A percentile compares a stretch with the other conserved stretches of the same genome.
phyloP scores from a whole-genome alignment of 2,329 filamentous ascomycete genomes.

The Chaetomiaceae sp. region DNA sequence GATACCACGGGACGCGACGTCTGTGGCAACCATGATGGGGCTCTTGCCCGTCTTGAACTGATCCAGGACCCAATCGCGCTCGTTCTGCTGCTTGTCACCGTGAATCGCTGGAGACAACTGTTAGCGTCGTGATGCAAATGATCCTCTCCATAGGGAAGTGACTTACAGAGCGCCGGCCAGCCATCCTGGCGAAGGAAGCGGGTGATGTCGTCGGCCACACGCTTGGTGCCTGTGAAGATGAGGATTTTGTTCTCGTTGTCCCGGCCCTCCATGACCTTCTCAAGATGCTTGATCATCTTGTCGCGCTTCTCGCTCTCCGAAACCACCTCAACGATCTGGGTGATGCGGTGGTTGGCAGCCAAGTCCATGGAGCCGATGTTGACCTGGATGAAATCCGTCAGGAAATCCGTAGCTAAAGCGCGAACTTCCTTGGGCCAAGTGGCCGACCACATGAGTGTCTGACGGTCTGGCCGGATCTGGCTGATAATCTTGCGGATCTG shows the following conservation, averaged over 20 bases:
- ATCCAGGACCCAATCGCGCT: conserved; percentile 98
- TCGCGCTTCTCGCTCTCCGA: conserved; percentile 97
- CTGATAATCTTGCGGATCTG: conserved; percentile 98
- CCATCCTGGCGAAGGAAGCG: conserved; percentile 95
- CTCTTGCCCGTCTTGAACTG: conserved; percentile 99
- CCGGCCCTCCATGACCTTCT: conserved; percentile 97
- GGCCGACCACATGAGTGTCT: conserved; percentile 99
- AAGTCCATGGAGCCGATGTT: conserved; percentile 97
- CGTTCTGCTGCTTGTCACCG: conserved; percentile 98
- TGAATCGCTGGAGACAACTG: conserved; percentile 65
- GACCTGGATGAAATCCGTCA: conserved; percentile 95
- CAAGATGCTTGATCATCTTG: conserved; percentile 92
- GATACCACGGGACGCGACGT: conserved; percentile 99
- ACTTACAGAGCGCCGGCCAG: conserved; percentile 92
- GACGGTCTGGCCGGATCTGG: conserved; percentile 95
- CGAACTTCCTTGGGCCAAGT: conserved; percentile 99
- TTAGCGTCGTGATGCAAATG: conserved; percentile 34
- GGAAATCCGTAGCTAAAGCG: conserved; percentile 82
- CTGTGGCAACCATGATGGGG: conserved; percentile 99
- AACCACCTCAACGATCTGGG: conserved; percentile 94
- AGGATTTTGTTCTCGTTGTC: conserved; percentile 89
- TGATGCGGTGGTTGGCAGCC: conserved; percentile 95
- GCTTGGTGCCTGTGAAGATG: conserved; percentile 90
- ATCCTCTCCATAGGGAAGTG: conserved; percentile 36
- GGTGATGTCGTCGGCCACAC: conserved; percentile 95